Conservation (phyloP, 148 eudicot genomes). For the Rhododendron williamsianum region DNA sequence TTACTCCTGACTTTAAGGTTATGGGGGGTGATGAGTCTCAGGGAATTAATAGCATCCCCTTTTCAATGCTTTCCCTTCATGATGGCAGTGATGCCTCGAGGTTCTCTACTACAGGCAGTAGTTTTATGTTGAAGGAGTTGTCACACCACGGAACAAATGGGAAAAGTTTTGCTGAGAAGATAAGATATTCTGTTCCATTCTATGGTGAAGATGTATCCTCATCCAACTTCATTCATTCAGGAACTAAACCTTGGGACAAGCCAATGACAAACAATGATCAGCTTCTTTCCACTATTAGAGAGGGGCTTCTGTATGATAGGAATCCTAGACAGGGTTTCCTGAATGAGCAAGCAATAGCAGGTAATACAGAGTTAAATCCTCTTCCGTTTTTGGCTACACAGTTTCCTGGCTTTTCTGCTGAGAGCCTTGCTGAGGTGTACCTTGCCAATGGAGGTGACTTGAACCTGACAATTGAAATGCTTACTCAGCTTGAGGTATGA, state of each 20-base stretch:
- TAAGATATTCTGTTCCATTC: slow-evolving; percentile 42
- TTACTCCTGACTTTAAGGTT: slow-evolving; percentile 84
- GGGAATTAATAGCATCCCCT: slow-evolving; percentile 42
- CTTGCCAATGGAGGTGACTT: slow-evolving; percentile 81
- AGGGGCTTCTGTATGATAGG: slow-evolving; percentile 33
- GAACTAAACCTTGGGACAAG: slow-evolving; percentile 60
- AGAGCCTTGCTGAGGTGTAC: slow-evolving; percentile 87
- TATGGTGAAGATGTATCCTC: slow-evolving; percentile 47
- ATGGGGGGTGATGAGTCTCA: slow-evolving; percentile 50
- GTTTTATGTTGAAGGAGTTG: slow-evolving; percentile 42
- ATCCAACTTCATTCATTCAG: slow-evolving; percentile 30
- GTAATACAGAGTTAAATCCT: slow-evolving; percentile 42
- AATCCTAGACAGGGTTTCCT: slow-evolving; percentile 33
- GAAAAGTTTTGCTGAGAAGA: slow-evolving; percentile 34
- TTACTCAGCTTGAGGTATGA: slow-evolving; percentile 93
- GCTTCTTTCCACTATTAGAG: slow-evolving; percentile 35
- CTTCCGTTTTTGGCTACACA: slow-evolving; percentile 72
- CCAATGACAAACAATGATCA: slow-evolving; percentile 39
- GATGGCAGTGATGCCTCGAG: slow-evolving; percentile 35
- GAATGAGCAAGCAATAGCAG: slow-evolving; percentile 35
- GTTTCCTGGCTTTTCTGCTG: slow-evolving; percentile 93
- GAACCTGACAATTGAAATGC: slow-evolving; percentile 81
- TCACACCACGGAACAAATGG: slow-evolving; percentile 42
- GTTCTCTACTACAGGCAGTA: slow-evolving; percentile 35
- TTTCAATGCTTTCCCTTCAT: slow-evolving; percentile 60